A percentile compares a stretch with the other conserved stretches of the same genome.
Conservation (phyloP, 164 flowering plant genomes). For the Malania oleifera region DNA sequence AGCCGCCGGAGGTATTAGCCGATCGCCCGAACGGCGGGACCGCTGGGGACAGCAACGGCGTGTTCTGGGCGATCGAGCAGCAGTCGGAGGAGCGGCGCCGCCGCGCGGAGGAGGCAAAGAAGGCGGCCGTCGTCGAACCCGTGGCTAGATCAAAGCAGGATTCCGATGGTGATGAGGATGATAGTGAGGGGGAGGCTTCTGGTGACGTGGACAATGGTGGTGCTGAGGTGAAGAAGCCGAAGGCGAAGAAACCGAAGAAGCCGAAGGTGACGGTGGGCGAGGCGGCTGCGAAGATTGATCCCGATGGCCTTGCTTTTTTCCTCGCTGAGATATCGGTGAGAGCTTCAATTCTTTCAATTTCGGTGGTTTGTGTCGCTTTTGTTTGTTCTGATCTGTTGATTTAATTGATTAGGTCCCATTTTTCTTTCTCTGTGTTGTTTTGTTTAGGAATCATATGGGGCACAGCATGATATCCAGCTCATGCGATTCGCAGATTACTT, state of each 20-base stretch:
- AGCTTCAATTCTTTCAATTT: no score
- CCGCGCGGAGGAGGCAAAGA: no score
- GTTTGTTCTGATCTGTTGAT: neutral
- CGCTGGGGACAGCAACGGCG: neutral
- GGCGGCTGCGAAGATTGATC: neutral
- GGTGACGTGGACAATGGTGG: neutral
- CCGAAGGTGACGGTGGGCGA: neutral
- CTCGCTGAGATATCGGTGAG: neutral
- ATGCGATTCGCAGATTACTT: slow-evolving; percentile 1
- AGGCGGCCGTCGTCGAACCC: no score
- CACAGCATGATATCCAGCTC: neutral
- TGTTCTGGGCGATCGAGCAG: neutral
- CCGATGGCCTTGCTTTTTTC: neutral
- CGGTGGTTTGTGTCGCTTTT: neutral
- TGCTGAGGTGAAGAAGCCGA: neutral
- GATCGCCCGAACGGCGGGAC: neutral
- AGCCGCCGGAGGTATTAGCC: neutral
- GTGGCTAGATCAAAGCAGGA: no score
- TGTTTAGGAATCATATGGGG: neutral
- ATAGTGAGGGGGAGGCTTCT: neutral
- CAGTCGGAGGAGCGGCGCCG: neutral
- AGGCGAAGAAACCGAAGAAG: neutral
- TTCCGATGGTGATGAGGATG: neutral
- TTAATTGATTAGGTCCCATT: neutral
- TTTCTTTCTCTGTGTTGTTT: neutral